Evolutionary conservation across 768 basidiomycete species (phyloP), one percentile per base, ranked within the genome.

Genomic region (Xerocomellus amylosporus): DNA sequence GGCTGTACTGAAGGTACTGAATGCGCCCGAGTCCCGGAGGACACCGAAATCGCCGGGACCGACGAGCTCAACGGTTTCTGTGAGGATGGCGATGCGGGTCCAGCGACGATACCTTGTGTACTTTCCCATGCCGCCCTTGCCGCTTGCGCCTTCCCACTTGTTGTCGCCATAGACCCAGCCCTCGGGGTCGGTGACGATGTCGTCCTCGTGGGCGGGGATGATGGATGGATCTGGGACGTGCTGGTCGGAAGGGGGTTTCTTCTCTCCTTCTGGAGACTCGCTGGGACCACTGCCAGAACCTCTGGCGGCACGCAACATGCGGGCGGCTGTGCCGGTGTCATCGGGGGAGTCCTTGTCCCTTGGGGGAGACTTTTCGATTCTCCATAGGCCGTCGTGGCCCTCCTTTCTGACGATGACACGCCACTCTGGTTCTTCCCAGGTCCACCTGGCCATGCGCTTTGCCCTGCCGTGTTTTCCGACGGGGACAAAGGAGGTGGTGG

Each of bases 131-230:
- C 92, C 91, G 45, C 91, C 90, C 60, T 86, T 88, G 51, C 76
- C 75, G 50, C 83, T 85, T 42, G 80, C 76, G 19, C 75, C 79
- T 65, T 97, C 93, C 94, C 94, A 98, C 68, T 97, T 96, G 69
- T 98, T 98, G 61, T 95, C 94, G 2, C 86, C 88, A 64, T 93
- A 97, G 7, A 93, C 80, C 94, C 94, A 98, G 5, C 94, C 94
- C 56, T 95, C 92, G 4, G 77, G 66, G 66, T 98, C 94, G 2
- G 93, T 96, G 36, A 74, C 66, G 28, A 75, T 72, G 41, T 85
- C 81, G 49, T 83, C 81, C 2, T 79, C 78, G 15, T 72, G 71
- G 3, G 67, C 64, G 37, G 49, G 72, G 64, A 50, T 71, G 46
- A 63, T 68, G 31, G 65, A 59, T 2, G 65, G 53, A 46, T 71